Conservation (phyloP, 2,329 filamentous ascomycete species). For the Penicillium sp. region DNA sequence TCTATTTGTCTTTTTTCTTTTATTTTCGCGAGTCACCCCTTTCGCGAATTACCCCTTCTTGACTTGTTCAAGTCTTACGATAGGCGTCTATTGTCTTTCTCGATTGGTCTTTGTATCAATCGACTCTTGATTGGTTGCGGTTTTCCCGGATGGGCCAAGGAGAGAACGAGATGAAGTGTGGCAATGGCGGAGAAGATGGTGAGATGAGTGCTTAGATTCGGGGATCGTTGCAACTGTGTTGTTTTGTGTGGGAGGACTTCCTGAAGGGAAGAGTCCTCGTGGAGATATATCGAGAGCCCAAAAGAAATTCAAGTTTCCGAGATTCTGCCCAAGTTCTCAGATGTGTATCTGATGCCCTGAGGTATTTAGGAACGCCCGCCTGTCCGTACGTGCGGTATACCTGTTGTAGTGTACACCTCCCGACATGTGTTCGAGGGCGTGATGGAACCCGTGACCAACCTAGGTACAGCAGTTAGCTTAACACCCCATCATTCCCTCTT, state of each 20-base stretch:
- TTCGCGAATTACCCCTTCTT: slow-evolving; percentile 23
- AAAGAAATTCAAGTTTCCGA: slow-evolving; percentile 15
- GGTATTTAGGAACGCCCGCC: neutral
- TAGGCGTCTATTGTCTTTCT: slow-evolving; percentile 42
- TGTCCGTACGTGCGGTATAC: neutral
- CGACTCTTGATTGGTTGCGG: slow-evolving; percentile 29
- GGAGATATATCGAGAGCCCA: slow-evolving; percentile 19
- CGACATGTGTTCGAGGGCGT: neutral
- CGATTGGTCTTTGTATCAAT: slow-evolving; percentile 28
- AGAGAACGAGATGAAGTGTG: slow-evolving; percentile 32
- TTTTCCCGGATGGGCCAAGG: slow-evolving; percentile 32
- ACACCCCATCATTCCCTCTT: neutral
- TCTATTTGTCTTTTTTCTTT: slow-evolving; percentile 31
- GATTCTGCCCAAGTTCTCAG: no score
- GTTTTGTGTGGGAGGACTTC: slow-evolving; percentile 12
- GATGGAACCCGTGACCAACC: slow-evolving; percentile 10
- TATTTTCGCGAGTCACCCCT: slow-evolving; percentile 38
- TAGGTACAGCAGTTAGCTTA: no score
- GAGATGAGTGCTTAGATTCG: slow-evolving; percentile 15
- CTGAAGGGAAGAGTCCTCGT: slow-evolving; percentile 22
- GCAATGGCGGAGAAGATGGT: slow-evolving; percentile 21
- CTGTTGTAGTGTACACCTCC: neutral
- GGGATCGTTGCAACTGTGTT: slow-evolving; percentile 20
- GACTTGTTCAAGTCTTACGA: slow-evolving; percentile 39
- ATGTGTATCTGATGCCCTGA: no score